Base-by-base conservation (phyloP, 345 rosid genomes). In the Pistacia integerrima region DNA sequence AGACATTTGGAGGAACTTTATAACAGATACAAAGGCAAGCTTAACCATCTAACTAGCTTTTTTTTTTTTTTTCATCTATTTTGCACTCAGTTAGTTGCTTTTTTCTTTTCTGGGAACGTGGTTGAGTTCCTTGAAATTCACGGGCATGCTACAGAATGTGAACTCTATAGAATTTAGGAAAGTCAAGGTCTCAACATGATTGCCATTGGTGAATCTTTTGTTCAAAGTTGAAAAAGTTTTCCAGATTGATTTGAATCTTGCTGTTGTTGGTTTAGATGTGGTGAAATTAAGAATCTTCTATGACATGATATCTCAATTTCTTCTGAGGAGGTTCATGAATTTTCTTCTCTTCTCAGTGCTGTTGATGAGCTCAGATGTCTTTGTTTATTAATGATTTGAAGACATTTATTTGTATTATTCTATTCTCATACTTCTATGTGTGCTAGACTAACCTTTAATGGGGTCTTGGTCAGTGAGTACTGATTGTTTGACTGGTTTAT, bases 1-100 rank as follows among this genome's bases (percentile, higher is more conserved):
- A 90, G 90, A 86, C 90, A 88, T 82, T 84, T 93, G 90, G 99
- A 95, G 85, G 98, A 93, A 88, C 93, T 95, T 80, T 95, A 92
- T 83, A 86, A 88, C 72, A 88, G 91, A 92, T 95, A 93, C 76
- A 93, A 90, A 93, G 99, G 99, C 84, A 83, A 83, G 83, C 57
- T 68, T 25, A 59, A 25, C 18, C n/a, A 33, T 62, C 41, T 22
- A 52, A 67, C 54, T 69, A 35, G 49, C 54, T 71, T 74, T 67
- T 36, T 11, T 60, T 12, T 54, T 36, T 16, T 6, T 52, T 41
- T 5, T 0, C 8, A 41, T 41, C 58, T 3, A 63, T 52, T 2
- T 64, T 63, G 46, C 73, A 51, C 28, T 30, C 46, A 8, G 3
- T 60, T 22, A 4, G 3, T n/a, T 25, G 28, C 33, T 5, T 5